Evolutionary conservation across 2,329 filamentous ascomycete species (phyloP).

Genomic region (Geosmithia flava): DNA sequence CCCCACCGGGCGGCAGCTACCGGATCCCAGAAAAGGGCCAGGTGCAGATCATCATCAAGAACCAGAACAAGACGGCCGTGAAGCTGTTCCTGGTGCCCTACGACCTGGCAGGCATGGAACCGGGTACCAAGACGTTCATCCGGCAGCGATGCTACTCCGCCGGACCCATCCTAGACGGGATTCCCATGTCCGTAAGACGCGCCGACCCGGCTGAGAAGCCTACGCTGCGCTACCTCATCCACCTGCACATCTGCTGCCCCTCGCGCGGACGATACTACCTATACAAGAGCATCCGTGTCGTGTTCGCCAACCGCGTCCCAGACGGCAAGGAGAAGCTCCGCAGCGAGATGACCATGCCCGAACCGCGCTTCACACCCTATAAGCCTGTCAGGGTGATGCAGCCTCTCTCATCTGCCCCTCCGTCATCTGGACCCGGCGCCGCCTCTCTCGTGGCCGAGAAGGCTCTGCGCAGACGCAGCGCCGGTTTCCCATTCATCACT

Average conservation of each 20-base stretch:
- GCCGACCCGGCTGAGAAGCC: constrained; percentile 41
- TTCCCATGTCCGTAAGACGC: constrained; percentile 14
- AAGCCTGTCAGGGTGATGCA: constrained; percentile 51
- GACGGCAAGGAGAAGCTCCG: constrained; percentile 87
- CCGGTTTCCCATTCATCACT: constrained; percentile 24
- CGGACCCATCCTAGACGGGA: constrained; percentile 67
- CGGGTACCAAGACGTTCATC: constrained; percentile 91
- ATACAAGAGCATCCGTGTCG: constrained; percentile 84
- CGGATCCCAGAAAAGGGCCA: constrained; percentile 90
- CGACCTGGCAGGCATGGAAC: constrained; percentile 82
- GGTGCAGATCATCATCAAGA: constrained; percentile 94
- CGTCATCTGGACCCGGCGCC: constrained; percentile 27
- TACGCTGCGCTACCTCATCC: constrained; percentile 77
- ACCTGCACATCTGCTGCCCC: constrained; percentile 85
- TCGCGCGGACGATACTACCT: constrained; percentile 75
- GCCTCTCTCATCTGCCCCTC: constrained; percentile 16
- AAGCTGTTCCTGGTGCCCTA: constrained; percentile 94
- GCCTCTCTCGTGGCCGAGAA: constrained; percentile 43
- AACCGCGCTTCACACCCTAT: constrained; percentile 77
- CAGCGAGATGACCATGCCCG: constrained; percentile 81
- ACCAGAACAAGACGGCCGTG: constrained; percentile 95
- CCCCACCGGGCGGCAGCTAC: constrained; percentile 79
- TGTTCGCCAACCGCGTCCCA: constrained; percentile 92
- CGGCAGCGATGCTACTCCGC: constrained; percentile 87
- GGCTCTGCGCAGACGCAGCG: constrained; percentile 43